A percentile compares a stretch with the other conserved stretches of the same genome.
phyloP scores from a whole-genome alignment of 2,329 filamentous ascomycete species.

The Phoma sp. region DNA sequence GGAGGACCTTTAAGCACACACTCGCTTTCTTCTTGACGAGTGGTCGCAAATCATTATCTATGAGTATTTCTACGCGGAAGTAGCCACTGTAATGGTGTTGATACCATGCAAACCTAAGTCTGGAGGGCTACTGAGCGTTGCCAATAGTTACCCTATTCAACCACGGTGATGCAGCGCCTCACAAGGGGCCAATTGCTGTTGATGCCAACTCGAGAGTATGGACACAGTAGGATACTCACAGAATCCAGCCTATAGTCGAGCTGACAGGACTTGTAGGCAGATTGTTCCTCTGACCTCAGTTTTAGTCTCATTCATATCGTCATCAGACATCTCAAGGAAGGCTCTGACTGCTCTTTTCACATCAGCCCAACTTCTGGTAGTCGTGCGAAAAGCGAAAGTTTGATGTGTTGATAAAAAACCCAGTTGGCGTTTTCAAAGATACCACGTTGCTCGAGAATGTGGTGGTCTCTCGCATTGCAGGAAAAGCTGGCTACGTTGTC shows the following conservation, averaged over 20 bases:
- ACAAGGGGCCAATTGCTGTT: constrained; percentile 58
- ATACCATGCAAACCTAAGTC: constrained; percentile 47
- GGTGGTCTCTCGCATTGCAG: no score
- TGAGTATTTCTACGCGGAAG: constrained; percentile 57
- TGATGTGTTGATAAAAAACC: not conserved
- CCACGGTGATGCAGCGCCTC: constrained; percentile 56
- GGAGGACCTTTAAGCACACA: constrained; percentile 45
- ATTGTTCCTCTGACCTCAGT: constrained; percentile 50
- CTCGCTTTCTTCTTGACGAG: constrained; percentile 45
- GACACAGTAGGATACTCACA: constrained; percentile 43
- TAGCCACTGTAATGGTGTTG: constrained; percentile 61
- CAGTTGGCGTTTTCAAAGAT: no score
- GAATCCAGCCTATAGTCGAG: not conserved
- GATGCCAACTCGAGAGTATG: constrained; percentile 56
- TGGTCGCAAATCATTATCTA: constrained; percentile 54
- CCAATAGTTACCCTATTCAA: constrained; percentile 57
- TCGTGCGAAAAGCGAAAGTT: not conserved
- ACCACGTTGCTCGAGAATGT: no score
- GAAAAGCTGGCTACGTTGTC: no score
- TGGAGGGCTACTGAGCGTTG: constrained; percentile 51
- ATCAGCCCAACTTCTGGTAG: not conserved
- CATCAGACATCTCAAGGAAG: constrained; percentile 48
- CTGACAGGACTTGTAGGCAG: constrained; percentile 18
- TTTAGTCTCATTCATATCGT: constrained; percentile 57
- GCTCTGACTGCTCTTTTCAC: constrained; percentile 49